phyloP scores from a whole-genome alignment of 1,284 basidiomycete genomes.

The Malassezia arunalokei region DNA sequence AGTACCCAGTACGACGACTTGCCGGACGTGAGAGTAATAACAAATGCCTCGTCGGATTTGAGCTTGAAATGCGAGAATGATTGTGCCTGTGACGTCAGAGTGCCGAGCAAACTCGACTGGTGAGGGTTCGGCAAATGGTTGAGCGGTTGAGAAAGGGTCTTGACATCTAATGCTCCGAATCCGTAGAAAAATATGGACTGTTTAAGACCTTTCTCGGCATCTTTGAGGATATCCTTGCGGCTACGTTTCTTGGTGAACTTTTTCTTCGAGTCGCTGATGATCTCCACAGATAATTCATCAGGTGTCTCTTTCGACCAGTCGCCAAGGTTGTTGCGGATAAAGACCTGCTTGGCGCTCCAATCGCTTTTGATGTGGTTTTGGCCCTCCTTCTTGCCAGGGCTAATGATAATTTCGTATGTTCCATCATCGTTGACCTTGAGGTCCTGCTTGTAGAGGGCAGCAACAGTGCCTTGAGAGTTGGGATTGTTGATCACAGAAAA shows the following conservation, averaged over 20 bases:
- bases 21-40: conserved; percentile 9
- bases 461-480: conserved; percentile 11
- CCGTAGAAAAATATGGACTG: conserved; percentile 15
- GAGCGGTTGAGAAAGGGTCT: conserved; percentile 1
- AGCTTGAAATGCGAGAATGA: conserved; percentile 11
- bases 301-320: conserved; percentile 13
- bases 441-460: conserved; percentile 2
- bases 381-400: background rate
- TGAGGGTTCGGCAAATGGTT: conserved; percentile 1
- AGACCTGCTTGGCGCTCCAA: conserved; percentile 8
- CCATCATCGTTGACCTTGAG: conserved; percentile 10
- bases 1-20: conserved; percentile 12
- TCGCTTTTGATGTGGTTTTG: conserved; percentile 10
- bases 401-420: conserved; percentile 11
- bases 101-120: conserved; percentile 9
- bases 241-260: background rate
- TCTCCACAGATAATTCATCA: conserved; percentile 8
- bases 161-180: conserved; percentile 13
- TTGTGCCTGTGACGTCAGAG: conserved; percentile 13
- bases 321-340: conserved; percentile 12
- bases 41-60: conserved; percentile 8
- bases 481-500: conserved; percentile 16
- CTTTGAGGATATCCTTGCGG: conserved; percentile 1
- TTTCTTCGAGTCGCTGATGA: background rate
- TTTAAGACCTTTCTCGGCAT: conserved; percentile 1